Evolutionary conservation across 192 early-diverging fungal species (phyloP).

Genomic region (Neocallimastix lanati): DNA sequence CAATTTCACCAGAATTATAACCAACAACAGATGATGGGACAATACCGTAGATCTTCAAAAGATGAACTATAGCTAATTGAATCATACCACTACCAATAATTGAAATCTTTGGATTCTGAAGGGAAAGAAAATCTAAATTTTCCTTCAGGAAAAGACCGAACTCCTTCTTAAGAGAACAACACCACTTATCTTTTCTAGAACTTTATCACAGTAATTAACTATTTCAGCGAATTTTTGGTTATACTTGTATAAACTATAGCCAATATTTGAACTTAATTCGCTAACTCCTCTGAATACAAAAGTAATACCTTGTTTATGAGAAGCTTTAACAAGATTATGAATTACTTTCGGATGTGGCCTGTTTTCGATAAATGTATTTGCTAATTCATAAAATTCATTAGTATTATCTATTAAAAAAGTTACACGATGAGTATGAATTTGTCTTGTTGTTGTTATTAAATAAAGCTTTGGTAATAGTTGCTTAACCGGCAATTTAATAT

Average conservation of each 20-base stretch:
- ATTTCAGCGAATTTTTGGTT: neutral
- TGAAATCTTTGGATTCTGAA: neutral
- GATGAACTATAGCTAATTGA: constrained; percentile 6
- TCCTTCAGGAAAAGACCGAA: neutral
- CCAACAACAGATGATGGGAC: constrained; percentile 5
- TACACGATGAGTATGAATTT: neutral
- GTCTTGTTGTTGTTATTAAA: neutral
- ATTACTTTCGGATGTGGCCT: neutral
- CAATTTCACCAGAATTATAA: constrained; percentile 13
- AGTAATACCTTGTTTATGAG: neutral
- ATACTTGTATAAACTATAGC: neutral
- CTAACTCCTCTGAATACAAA: neutral
- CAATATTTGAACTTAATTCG: neutral
- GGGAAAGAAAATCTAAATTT: neutral
- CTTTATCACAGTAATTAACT: neutral
- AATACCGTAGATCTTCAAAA: constrained; percentile 8
- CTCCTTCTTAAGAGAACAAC: neutral
- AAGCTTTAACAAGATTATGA: neutral
- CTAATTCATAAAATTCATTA: neutral
- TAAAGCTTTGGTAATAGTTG: neutral
- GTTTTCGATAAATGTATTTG: neutral
- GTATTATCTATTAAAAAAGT: neutral
- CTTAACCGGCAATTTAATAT: neutral
- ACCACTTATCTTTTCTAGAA: neutral
- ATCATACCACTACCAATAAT: neutral